Base-by-base conservation (phyloP, 768 basidiomycete species). In the Pilatotrama ljubarskyi region DNA sequence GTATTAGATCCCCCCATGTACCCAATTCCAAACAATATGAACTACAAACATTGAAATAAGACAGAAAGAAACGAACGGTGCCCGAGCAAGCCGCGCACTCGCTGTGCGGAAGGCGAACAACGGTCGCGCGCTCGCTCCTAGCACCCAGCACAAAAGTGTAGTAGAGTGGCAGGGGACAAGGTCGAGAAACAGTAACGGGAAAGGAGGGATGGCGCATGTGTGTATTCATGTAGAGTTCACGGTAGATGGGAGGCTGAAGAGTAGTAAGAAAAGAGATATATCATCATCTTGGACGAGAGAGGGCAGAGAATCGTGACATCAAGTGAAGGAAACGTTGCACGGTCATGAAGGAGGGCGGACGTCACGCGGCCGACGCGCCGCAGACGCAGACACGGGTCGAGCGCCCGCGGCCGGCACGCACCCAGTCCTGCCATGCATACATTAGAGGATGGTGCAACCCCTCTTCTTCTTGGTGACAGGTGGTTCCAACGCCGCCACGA, bases 401-500 rank as follows among this genome's bases (percentile, higher is more conserved):
- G 41, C 17, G 41, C 22, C 24, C 43, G 22, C 44, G 20, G 55
- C 44, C 35, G 55, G n/a, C 37, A 42, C n/a, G 44, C 57, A 57
- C 54, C 71, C 70, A 65, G 70, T 87, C 59, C 36, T 43, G 40
- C 49, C 40, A 40, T 5, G 25, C 55, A 38, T 5, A 36, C 55
- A 38, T 55, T 82, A 98, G 73, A 93, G 83, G 73, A 98, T 83
- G 74, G 92, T 81, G 84, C 95, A 98, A 75, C 83, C 87, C 68
- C 69, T 77, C 78, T 73, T 85, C 80, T 82, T 86, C 80, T 82
- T 97, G 73, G 92, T 82, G 64, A 96, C 88, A 66, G 97, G 97
- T 51, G 97, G 97, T 74, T 99, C 96, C 64, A 98, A 86, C 11
- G 96, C 97, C 69, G 96, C 96, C 61, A 98, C 97, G 70, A 99